A percentile compares a stretch with the other conserved stretches of the same genome.
These are phyloP conservation scores for Suillus spraguei DNA, from an alignment of 768 basidiomycete species.

Conservation along the genomic window DNA sequence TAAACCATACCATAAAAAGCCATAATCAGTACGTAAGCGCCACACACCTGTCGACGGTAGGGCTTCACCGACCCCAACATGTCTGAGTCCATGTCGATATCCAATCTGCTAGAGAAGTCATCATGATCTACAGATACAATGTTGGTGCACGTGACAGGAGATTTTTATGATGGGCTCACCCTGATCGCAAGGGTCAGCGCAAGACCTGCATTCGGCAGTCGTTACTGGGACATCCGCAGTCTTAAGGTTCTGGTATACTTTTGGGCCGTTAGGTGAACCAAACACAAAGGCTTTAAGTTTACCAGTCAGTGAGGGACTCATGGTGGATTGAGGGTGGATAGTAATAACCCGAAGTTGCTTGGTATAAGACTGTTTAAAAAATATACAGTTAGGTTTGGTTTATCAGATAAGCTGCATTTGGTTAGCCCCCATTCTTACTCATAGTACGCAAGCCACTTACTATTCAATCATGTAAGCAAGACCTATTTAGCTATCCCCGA, in stretches of 20 bases:
- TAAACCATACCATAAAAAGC: conserved; percentile 2
- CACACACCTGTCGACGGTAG: conserved; percentile 74
- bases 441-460: background rate
- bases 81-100: conserved; percentile 75
- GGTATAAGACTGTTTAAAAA: background rate
- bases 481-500: background rate
- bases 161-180: conserved; percentile 39
- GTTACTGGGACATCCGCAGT: conserved; percentile 66
- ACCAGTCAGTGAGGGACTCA: conserved; percentile 25
- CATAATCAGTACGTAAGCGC: background rate
- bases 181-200: conserved; percentile 77
- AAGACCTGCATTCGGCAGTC: conserved; percentile 68
- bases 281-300: conserved; percentile 27
- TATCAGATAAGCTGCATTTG: too few species aligned
- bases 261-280: conserved; percentile 34
- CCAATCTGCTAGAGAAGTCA: conserved; percentile 71
- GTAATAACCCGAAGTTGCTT: too few species aligned
- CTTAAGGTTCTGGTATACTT: conserved; percentile 52
- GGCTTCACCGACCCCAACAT: conserved; percentile 89
- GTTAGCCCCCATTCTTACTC: too few species aligned
- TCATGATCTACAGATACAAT: conserved; percentile 56
- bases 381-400: background rate
- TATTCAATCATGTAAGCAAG: background rate
- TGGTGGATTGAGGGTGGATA: conserved; percentile 7
- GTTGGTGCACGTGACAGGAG: conserved; percentile 30